phyloP scores from a whole-genome alignment of 2,329 filamentous ascomycete species.

The Sarocladium brachiariae region DNA sequence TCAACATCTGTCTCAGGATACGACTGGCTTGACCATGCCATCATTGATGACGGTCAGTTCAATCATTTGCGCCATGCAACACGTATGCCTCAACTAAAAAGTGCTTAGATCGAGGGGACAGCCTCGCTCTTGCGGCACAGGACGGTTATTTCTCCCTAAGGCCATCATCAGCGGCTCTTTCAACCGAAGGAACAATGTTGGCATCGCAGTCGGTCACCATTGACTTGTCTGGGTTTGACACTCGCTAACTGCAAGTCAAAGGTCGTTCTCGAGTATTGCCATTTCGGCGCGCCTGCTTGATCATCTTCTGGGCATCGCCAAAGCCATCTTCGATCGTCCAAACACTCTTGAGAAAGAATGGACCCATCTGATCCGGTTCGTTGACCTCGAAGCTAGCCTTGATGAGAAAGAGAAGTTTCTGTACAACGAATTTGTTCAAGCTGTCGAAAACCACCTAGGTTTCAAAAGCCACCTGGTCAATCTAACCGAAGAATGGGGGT shows the following conservation, averaged over 20 bases:
- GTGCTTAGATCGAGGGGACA: conserved; percentile 16
- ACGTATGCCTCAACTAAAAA: conserved; percentile 18
- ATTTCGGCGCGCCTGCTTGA: background rate
- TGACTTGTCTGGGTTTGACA: background rate
- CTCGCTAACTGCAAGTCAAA: background rate
- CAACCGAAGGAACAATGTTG: background rate
- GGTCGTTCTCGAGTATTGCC: background rate
- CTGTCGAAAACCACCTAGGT: conserved; percentile 18
- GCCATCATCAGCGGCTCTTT: background rate
- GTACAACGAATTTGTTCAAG: conserved; percentile 17
- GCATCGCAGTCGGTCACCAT: background rate
- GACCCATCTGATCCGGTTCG: background rate
- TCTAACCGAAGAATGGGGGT: conserved; percentile 16
- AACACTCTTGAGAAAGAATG: background rate
- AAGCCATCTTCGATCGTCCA: background rate
- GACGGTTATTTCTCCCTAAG: conserved; percentile 15
- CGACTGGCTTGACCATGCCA: conserved; percentile 31
- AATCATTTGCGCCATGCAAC: too few relatives aligned
- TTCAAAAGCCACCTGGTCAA: conserved; percentile 15
- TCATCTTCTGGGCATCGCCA: background rate
- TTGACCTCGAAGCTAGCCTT: background rate
- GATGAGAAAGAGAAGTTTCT: background rate
- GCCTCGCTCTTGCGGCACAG: conserved; percentile 16
- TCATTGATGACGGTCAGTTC: conserved; percentile 31
- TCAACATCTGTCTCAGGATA: conserved; percentile 32